Percentiles rank a stretch among this genome's conserved stretches.
Conservation (phyloP, 805 yeast species). For the Candida quercuum region DNA sequence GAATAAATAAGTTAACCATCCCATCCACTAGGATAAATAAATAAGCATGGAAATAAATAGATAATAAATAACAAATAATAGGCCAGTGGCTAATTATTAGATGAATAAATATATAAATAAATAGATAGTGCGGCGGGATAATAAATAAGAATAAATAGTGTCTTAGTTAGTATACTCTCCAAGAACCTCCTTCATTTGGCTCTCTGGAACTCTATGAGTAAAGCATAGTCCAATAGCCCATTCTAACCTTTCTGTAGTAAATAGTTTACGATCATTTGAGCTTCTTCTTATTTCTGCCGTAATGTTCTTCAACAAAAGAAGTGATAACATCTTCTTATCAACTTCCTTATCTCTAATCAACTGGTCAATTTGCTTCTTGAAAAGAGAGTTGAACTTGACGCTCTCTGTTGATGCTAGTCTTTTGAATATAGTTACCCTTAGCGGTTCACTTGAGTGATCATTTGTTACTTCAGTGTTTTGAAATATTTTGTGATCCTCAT, state of each 20-base stretch:
- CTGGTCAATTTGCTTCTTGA: constrained; percentile 1
- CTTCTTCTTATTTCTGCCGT: constrained; percentile 1
- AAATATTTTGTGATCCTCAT: neutral
- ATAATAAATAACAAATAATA: constrained; percentile 4
- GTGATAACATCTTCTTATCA: constrained; percentile 4
- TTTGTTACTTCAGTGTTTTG: neutral
- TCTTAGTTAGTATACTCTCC: neutral
- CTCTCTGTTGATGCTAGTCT: neutral
- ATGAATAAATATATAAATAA: constrained; percentile 2
- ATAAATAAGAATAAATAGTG: neutral
- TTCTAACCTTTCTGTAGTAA: constrained; percentile 6
- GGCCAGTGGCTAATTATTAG: constrained; percentile 4
- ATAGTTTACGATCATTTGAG: neutral
- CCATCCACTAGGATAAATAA: constrained; percentile 1
- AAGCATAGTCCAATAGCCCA: constrained; percentile 4
- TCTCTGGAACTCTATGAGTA: constrained; percentile 2
- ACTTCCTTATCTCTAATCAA: constrained; percentile 3
- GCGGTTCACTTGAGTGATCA: neutral
- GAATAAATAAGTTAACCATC: no score
- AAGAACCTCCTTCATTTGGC: constrained; percentile 1
- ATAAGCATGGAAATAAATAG: constrained; percentile 1
- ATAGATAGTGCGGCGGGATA: neutral
- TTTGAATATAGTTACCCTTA: neutral
- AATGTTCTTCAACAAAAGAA: constrained; percentile 4
- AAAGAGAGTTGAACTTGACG: constrained; percentile 3